phyloP scores from a whole-genome alignment of 805 yeast genomes.

The Komagataella phaffii region DNA sequence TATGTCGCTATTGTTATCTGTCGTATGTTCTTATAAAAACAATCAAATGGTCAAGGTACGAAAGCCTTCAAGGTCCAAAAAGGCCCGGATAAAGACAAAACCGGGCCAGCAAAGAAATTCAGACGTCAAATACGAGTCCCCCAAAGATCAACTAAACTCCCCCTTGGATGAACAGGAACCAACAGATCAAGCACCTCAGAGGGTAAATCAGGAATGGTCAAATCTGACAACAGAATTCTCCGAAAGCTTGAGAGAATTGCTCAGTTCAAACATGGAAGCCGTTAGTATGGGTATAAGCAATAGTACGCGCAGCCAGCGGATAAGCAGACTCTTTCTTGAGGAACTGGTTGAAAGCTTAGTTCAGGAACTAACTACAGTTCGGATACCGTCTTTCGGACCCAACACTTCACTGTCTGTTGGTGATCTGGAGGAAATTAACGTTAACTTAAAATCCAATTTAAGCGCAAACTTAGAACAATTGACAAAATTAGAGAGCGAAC shows the following conservation, averaged over 20 bases:
- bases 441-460: neutral
- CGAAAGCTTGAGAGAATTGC: neutral
- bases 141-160: neutral
- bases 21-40: too few species aligned
- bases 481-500: neutral
- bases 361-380: neutral
- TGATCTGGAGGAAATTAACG: neutral
- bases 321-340: neutral
- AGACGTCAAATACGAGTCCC: neutral
- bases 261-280: neutral
- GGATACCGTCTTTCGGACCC: neutral
- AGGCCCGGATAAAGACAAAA: neutral
- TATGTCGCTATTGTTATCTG: neutral
- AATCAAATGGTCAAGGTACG: neutral
- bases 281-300: neutral
- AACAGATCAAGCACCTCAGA: neutral
- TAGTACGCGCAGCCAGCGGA: neutral
- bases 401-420: neutral
- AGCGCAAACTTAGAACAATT: neutral
- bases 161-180: neutral
- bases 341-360: neutral
- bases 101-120: neutral
- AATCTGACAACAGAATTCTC: neutral
- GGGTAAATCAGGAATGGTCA: neutral
- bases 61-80: neutral